Evolutionary conservation across 225 moss, liverwort and hornwort genomes (phyloP).

Genomic region (Lunularia cruciata): DNA sequence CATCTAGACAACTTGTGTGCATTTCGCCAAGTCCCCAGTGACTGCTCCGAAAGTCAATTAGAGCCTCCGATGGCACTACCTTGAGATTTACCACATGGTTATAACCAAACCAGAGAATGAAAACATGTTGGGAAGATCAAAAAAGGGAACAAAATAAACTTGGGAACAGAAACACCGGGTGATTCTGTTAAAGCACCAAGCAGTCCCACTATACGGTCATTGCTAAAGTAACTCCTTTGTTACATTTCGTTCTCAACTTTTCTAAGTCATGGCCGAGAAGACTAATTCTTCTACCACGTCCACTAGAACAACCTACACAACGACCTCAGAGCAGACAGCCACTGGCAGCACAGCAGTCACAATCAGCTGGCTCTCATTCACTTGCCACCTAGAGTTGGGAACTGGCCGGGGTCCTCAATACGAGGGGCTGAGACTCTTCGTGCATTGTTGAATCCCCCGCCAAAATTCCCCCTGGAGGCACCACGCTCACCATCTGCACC

Average conservation of each 20-base stretch:
- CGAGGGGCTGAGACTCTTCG: constrained; percentile 66
- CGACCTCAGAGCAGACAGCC: constrained; percentile 13
- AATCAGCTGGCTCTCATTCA: constrained; percentile 30
- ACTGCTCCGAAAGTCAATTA: constrained; percentile 16
- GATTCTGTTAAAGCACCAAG: constrained; percentile 21
- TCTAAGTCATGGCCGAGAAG: constrained; percentile 29
- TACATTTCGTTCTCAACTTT: constrained; percentile 29
- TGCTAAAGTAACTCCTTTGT: constrained; percentile 35
- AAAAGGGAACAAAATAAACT: constrained; percentile 31
- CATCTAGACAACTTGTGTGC: constrained; percentile 9
- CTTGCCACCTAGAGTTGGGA: constrained; percentile 80
- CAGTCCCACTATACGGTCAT: constrained; percentile 28
- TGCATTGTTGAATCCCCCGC: constrained; percentile 36
- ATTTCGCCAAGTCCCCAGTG: constrained; percentile 19
- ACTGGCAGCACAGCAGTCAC: background rate
- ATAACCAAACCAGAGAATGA: constrained; percentile 21
- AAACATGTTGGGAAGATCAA: constrained; percentile 26
- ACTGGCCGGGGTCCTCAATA: constrained; percentile 89
- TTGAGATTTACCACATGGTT: constrained; percentile 15
- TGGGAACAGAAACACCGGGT: constrained; percentile 24
- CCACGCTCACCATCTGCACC: constrained; percentile 42
- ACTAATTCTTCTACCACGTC: constrained; percentile 30
- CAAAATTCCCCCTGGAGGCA: constrained; percentile 36
- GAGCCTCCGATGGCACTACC: constrained; percentile 12
- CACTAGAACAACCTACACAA: constrained; percentile 19